These are phyloP conservation scores for Plasmodium malariae DNA, from an alignment of 169 alveolate genomes.

Conservation along the genomic window DNA sequence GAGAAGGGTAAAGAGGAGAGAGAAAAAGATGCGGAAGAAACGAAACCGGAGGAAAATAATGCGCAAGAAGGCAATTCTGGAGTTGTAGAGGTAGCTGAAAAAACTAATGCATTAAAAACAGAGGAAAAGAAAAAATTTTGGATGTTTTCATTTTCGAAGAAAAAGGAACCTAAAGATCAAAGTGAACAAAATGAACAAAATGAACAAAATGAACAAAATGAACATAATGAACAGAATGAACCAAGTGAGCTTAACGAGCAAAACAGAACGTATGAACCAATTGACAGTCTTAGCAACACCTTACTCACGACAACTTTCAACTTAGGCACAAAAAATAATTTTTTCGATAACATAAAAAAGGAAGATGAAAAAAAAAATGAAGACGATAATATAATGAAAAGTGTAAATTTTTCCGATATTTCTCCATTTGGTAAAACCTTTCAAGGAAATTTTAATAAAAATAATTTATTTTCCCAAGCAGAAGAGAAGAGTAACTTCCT, in stretches of 20 bases:
- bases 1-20: not conserved
- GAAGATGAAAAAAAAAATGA: slow-evolving; percentile 48
- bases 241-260: not conserved
- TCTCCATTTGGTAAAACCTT: slow-evolving; percentile 30
- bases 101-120: slow-evolving; percentile 1
- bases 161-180: slow-evolving; percentile 24
- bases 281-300: not conserved
- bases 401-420: slow-evolving; percentile 1
- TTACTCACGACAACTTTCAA: not conserved
- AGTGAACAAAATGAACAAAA: slow-evolving; percentile 29
- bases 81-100: slow-evolving; percentile 1
- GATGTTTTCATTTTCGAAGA: slow-evolving; percentile 46
- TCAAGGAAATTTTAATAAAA: slow-evolving; percentile 10
- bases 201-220: slow-evolving; percentile 31
- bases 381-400: slow-evolving; percentile 22
- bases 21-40: not conserved
- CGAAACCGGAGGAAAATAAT: not conserved
- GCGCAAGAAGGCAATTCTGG: not conserved
- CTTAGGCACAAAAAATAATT: not conserved
- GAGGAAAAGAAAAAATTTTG: slow-evolving; percentile 49
- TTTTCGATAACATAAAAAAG: slow-evolving; percentile 10
- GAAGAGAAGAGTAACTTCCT: slow-evolving; percentile 22
- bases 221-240: too few species aligned
- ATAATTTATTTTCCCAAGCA: slow-evolving; percentile 20
- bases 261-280: not conserved